Conservation (phyloP, 352 stramenopile genomes). For the Thalassiosira exigua region DNA sequence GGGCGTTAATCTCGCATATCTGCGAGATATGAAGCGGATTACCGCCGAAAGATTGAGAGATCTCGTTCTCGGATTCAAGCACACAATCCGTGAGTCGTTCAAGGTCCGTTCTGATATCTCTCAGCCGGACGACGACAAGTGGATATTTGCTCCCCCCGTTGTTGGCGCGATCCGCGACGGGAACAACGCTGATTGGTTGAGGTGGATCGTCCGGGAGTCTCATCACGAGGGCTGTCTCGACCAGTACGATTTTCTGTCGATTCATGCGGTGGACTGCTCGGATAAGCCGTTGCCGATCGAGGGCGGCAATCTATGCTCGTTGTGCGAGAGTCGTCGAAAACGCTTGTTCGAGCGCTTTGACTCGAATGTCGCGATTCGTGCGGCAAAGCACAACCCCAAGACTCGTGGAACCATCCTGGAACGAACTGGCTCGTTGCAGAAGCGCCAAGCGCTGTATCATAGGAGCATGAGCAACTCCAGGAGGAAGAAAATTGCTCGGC, state of each 20-base stretch:
- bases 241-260: conserved; percentile 15
- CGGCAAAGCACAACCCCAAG: not conserved
- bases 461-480: conserved; percentile 4
- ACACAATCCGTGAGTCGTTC: conserved; percentile 2
- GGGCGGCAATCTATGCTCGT: not conserved
- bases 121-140: conserved; percentile 4
- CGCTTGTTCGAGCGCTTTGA: not conserved
- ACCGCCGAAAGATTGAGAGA: not conserved
- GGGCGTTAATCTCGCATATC: not conserved
- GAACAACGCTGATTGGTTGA: not conserved
- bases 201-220: conserved; percentile 5
- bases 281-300: not conserved
- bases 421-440: conserved; percentile 10
- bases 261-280: conserved; percentile 11
- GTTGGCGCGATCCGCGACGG: conserved; percentile 8
- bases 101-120: not conserved
- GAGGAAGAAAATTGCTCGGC: conserved; percentile 6
- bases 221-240: not conserved
- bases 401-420: not conserved
- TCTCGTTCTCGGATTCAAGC: conserved; percentile 12
- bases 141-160: conserved; percentile 5
- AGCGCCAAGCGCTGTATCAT: conserved; percentile 1
- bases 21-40: not conserved
- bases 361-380: not conserved
- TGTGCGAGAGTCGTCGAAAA: not conserved